Evolutionary conservation across 805 yeast genomes (phyloP).

Genomic region (Teunomyces funiuensis): DNA sequence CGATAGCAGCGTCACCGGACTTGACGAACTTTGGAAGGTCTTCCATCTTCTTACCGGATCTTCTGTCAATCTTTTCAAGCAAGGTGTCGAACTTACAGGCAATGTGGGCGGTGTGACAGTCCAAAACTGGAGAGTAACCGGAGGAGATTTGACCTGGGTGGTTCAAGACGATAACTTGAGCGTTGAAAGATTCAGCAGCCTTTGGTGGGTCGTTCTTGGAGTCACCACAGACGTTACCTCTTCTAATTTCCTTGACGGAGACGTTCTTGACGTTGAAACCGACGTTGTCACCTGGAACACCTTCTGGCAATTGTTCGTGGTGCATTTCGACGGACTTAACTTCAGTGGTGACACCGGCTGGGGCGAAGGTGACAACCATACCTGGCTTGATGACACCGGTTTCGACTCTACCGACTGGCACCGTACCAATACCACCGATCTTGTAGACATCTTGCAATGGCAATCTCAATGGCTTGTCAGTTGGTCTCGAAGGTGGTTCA

Average conservation of each 20-base stretch:
- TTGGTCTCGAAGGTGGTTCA: conserved; percentile 78
- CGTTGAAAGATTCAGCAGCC: conserved; percentile 74
- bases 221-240: conserved; percentile 93
- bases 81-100: conserved; percentile 85
- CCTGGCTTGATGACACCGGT: conserved; percentile 91
- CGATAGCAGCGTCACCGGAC: conserved; percentile 42
- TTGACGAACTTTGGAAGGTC: conserved; percentile 35
- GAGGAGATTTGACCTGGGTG: conserved; percentile 91
- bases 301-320: conserved; percentile 76
- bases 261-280: conserved; percentile 91
- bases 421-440: conserved; percentile 91
- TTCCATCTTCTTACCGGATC: conserved; percentile 44
- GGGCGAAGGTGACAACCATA: conserved; percentile 87
- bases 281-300: conserved; percentile 89
- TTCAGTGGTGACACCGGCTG: conserved; percentile 87
- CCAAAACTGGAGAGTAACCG: conserved; percentile 89
- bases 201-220: conserved; percentile 86
- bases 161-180: conserved; percentile 85
- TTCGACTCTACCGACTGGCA: conserved; percentile 93
- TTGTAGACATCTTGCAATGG: conserved; percentile 91
- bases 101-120: conserved; percentile 92
- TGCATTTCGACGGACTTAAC: conserved; percentile 90
- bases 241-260: conserved; percentile 83
- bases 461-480: conserved; percentile 84
- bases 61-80: conserved; percentile 83